These are phyloP conservation scores for Eucalyptus leucophloia DNA, from an alignment of 345 rosid genomes.

Conservation along the genomic window DNA sequence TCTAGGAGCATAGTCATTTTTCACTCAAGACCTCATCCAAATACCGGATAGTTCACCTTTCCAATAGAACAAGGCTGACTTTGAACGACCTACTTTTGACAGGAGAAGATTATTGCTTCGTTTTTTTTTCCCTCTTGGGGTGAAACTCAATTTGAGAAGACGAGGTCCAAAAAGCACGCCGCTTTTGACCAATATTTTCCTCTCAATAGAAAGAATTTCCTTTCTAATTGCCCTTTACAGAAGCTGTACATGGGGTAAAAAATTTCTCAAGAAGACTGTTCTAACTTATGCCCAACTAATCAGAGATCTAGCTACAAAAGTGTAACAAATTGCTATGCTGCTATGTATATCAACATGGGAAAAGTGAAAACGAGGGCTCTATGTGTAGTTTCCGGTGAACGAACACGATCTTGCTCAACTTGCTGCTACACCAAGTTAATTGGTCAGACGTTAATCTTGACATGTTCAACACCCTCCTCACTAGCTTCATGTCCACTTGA, in stretches of 20 bases:
- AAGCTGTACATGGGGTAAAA: not conserved
- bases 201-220: not conserved
- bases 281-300: not conserved
- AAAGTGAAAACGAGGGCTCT: constrained; percentile 66
- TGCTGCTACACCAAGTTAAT: constrained; percentile 64
- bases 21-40: not conserved
- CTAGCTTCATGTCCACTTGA: constrained; percentile 86
- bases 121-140: not conserved
- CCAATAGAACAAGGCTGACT: not conserved
- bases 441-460: constrained; percentile 66
- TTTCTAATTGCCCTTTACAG: not conserved
- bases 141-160: not conserved
- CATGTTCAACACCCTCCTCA: constrained; percentile 79
- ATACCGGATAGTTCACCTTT: not conserved
- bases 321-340: not conserved
- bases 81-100: not conserved
- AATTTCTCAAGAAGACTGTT: not conserved
- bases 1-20: not conserved
- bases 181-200: not conserved
- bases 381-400: constrained; percentile 55
- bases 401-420: constrained; percentile 53
- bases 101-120: not conserved
- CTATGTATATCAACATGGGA: constrained; percentile 30
- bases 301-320: not conserved
- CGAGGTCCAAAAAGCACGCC: not conserved